These are phyloP conservation scores for Blastocystis sp. DNA, from an alignment of 352 stramenopile species.

Conservation along the genomic window DNA sequence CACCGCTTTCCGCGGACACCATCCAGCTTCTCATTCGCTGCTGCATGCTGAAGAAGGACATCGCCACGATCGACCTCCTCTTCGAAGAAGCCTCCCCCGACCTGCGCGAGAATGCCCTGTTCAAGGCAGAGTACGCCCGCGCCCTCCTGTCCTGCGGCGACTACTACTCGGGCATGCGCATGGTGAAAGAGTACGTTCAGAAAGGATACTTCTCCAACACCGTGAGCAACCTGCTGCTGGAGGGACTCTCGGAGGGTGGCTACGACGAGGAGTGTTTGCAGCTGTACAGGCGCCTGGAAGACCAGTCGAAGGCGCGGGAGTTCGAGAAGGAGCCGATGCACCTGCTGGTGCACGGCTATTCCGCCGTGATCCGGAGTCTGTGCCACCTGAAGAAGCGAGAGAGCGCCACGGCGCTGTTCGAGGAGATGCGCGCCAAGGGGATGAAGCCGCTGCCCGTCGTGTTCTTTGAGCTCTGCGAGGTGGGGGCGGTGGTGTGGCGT, in stretches of 20 bases:
- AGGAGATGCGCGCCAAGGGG: neutral
- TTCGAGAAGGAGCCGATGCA: neutral
- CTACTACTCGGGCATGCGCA: slow-evolving; percentile 26
- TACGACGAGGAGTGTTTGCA: slow-evolving; percentile 63
- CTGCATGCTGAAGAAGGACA: slow-evolving; percentile 35
- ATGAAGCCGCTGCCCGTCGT: slow-evolving; percentile 32
- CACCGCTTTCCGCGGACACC: neutral
- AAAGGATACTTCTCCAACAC: slow-evolving; percentile 10
- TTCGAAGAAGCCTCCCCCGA: slow-evolving; percentile 6
- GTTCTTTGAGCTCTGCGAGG: slow-evolving; percentile 53
- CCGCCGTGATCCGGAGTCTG: slow-evolving; percentile 22
- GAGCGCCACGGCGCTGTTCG: neutral
- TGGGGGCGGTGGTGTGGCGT: neutral
- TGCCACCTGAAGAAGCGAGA: slow-evolving; percentile 36
- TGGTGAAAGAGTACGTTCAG: slow-evolving; percentile 30
- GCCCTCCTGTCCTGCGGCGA: slow-evolving; percentile 39
- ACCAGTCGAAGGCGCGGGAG: neutral
- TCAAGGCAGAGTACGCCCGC: slow-evolving; percentile 57
- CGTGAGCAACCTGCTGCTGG: slow-evolving; percentile 49
- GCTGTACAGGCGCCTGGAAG: slow-evolving; percentile 11
- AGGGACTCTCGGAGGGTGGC: slow-evolving; percentile 52
- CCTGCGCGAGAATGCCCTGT: neutral
- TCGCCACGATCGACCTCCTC: neutral
- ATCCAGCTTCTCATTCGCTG: neutral
- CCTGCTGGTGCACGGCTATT: slow-evolving; percentile 33